Base-by-base conservation (phyloP, 345 rosid genomes). In the Lepidium aucheri region DNA sequence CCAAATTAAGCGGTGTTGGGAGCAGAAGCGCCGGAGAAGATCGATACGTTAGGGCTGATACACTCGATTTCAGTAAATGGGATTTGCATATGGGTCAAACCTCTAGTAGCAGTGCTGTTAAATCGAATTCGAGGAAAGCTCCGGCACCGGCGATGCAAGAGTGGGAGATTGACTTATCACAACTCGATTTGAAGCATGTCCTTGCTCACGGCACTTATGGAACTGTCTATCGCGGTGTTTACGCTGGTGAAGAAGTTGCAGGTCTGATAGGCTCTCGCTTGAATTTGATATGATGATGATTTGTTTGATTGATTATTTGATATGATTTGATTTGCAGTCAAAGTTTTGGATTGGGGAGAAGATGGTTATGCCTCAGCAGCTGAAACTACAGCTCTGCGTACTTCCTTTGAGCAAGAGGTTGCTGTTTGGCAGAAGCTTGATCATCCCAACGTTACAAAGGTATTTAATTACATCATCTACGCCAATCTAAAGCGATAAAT, bases 391-490 rank as follows among this genome's bases (percentile, higher is more conserved):
- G 78, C 85, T 47, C 70, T 89, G 6, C 81, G 93, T 67, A 56
- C 87, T 66, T 83, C 96, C 74, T 89, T 89, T 61, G 83, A 60
- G 65, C 87, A 89, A 79, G 96, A 89, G 79, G 96, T 89, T 63
- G 92, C 89, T 64, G 93, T 89, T 67, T 89, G 96, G 93, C 85
- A 89, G 74, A 89, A 89, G 80, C 93, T 89, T 69, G 85, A 84
- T 83, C 87, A 89, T 72, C 87, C 85, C 47, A 89, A 89, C 62
- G 93, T 89, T 26, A 86, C 96, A 10, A 89, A 83, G 80, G 96
- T 86, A 24, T 47, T 9, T 20, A 5, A 20, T 16, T 10, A 8
- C 18, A 46, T 26, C 67, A 9, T 70, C 57, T 30, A 39, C 45
- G 8, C 26, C 44, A 34, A 2, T 6, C 41, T 6, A 22, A 32